Percentiles rank a stretch among this genome's conserved stretches.
Conservation (phyloP, 2,329 filamentous ascomycete species). For the Penicillium olsonii region DNA sequence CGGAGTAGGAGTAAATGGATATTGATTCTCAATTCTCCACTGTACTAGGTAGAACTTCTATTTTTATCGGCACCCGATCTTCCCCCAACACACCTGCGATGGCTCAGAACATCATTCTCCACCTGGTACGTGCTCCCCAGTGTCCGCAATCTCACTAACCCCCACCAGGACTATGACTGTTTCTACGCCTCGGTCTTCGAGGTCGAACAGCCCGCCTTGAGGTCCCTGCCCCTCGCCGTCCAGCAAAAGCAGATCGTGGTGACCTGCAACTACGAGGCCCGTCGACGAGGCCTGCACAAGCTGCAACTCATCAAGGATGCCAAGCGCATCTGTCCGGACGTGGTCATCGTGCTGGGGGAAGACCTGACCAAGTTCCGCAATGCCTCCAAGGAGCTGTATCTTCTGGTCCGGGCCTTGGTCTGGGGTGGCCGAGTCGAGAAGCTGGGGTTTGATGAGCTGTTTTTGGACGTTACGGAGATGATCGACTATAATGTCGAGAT, state of each 20-base stretch:
- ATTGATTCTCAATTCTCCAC: constrained; percentile 22
- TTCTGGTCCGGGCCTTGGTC: constrained; percentile 69
- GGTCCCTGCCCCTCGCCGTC: constrained; percentile 73
- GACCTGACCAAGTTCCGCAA: constrained; percentile 83
- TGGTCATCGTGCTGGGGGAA: constrained; percentile 83
- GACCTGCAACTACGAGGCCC: constrained; percentile 91
- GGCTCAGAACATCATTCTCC: constrained; percentile 69
- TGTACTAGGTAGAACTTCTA: no score
- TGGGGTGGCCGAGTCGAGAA: constrained; percentile 80
- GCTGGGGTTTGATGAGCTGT: constrained; percentile 85
- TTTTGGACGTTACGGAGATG: constrained; percentile 81
- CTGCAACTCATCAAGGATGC: constrained; percentile 84
- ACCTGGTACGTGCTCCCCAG: constrained; percentile 67
- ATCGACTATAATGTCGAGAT: constrained; percentile 76
- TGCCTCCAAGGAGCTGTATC: constrained; percentile 77
- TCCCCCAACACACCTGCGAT: no score
- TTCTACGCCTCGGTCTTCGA: constrained; percentile 95
- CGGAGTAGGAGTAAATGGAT: no score
- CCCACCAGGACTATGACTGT: constrained; percentile 58
- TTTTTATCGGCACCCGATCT: no score
- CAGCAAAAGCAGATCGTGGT: constrained; percentile 92
- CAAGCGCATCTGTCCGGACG: constrained; percentile 74
- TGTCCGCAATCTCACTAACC: constrained; percentile 1
- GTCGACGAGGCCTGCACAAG: constrained; percentile 67
- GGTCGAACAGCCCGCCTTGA: constrained; percentile 73